These are phyloP conservation scores for Cochlearia excelsa DNA, from an alignment of 345 rosid genomes.

Conservation along the genomic window DNA sequence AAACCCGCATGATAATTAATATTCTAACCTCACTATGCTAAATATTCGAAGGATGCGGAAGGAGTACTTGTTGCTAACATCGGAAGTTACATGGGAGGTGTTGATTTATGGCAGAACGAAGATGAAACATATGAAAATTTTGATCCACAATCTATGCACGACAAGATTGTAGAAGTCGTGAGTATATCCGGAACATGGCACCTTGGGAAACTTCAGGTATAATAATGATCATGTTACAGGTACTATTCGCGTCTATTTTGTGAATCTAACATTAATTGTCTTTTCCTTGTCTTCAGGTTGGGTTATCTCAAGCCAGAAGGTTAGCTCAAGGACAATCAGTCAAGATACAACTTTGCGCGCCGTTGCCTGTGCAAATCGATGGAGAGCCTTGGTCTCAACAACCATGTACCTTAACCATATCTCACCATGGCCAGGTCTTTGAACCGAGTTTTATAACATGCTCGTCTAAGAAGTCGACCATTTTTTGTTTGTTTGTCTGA, in stretches of 20 bases:
- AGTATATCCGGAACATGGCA: constrained; percentile 97
- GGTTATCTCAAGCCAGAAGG: constrained; percentile 89
- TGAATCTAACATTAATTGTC: neutral
- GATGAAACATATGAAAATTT: constrained; percentile 78
- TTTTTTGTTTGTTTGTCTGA: neutral
- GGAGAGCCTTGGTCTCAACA: constrained; percentile 97
- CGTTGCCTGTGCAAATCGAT: constrained; percentile 87
- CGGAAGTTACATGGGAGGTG: constrained; percentile 97
- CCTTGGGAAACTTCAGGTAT: constrained; percentile 89
- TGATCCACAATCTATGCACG: constrained; percentile 88
- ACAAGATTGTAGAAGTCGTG: constrained; percentile 76
- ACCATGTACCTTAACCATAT: constrained; percentile 68
- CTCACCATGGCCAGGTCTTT: constrained; percentile 91
- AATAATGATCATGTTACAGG: constrained; percentile 14
- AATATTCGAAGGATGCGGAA: constrained; percentile 69
- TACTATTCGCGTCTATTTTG: constrained; percentile 7
- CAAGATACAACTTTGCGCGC: constrained; percentile 77
- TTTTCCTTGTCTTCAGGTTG: constrained; percentile 50
- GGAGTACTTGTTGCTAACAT: constrained; percentile 90
- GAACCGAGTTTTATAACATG: neutral
- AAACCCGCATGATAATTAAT: neutral
- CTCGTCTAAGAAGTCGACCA: neutral
- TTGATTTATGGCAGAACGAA: constrained; percentile 88
- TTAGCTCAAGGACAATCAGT: constrained; percentile 94
- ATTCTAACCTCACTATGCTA: constrained; percentile 13